Evolutionary conservation across 306 rosid species (phyloP).

Genomic region (Malus domestica): DNA sequence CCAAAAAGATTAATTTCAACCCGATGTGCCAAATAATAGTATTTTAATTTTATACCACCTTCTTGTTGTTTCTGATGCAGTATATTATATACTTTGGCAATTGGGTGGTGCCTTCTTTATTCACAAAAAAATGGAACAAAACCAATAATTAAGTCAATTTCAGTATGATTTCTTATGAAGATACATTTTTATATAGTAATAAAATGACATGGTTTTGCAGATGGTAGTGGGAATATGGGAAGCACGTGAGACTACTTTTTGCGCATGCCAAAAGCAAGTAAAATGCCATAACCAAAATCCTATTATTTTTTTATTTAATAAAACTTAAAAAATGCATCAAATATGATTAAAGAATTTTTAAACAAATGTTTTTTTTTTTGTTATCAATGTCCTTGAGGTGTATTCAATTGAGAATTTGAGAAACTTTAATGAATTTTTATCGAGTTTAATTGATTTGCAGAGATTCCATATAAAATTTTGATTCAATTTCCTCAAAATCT

Average conservation of each 20-base stretch:
- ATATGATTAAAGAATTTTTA: background rate
- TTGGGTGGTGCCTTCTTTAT: conserved; percentile 34
- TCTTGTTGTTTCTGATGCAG: background rate
- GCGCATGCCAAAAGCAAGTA: conserved; percentile 75
- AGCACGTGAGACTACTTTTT: conserved; percentile 77
- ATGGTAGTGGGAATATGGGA: conserved; percentile 31
- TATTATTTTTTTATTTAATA: background rate
- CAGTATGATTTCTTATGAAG: background rate
- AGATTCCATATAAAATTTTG: too few species aligned
- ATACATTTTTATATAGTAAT: background rate
- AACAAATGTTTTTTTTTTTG: too few species aligned
- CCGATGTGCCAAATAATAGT: conserved; percentile 21
- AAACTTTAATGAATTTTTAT: too few species aligned
- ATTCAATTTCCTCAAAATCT: too few species aligned
- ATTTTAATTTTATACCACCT: conserved; percentile 1
- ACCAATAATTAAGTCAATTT: conserved; percentile 4
- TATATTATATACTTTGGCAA: background rate
- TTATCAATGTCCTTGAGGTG: too few species aligned
- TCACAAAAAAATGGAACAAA: background rate
- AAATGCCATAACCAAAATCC: conserved; percentile 12
- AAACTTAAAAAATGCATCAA: background rate
- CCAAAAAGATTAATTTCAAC: conserved; percentile 54
- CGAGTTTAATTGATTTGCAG: too few species aligned
- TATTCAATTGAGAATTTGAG: too few species aligned
- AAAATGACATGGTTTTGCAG: background rate